A percentile compares a stretch with the other conserved stretches of the same genome.
Conservation (phyloP, 768 basidiomycete species). For the Strobilomyces dryophilus region DNA sequence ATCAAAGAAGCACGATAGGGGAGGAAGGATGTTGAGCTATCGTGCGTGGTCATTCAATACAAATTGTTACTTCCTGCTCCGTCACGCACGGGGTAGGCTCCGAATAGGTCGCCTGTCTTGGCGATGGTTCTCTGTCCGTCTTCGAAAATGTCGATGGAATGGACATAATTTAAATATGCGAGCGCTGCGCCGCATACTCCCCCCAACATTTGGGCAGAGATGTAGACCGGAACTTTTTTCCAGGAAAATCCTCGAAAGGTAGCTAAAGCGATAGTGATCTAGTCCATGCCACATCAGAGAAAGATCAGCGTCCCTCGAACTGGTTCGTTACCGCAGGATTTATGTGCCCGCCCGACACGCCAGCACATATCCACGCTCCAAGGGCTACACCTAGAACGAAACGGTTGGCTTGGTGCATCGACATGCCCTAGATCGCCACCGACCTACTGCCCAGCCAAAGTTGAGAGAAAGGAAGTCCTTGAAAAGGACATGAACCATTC, state of each 20-base stretch:
- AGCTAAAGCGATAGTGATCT: constrained; percentile 64
- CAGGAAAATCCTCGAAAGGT: constrained; percentile 69
- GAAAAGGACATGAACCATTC: neutral
- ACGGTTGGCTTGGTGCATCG: neutral
- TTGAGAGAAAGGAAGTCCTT: constrained; percentile 17
- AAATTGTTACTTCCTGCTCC: neutral
- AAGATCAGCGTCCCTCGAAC: neutral
- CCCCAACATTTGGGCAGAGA: constrained; percentile 55
- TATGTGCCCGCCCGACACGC: constrained; percentile 66
- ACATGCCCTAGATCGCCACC: neutral
- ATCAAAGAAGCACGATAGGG: constrained; percentile 40
- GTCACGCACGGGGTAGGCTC: constrained; percentile 48
- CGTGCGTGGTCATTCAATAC: neutral
- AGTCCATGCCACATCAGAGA: neutral
- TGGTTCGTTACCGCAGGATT: constrained; percentile 52
- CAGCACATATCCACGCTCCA: constrained; percentile 61
- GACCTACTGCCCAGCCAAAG: constrained; percentile 23
- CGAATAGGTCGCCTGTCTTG: constrained; percentile 50
- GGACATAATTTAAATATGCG: constrained; percentile 57
- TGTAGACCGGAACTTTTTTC: constrained; percentile 69
- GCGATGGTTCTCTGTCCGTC: constrained; percentile 48
- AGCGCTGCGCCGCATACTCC: constrained; percentile 48
- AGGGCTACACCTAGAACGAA: constrained; percentile 41
- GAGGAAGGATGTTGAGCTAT: constrained; percentile 34
- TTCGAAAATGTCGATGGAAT: constrained; percentile 57